These are phyloP conservation scores for Cystobasidium onofrii DNA, from an alignment of 768 basidiomycete species.

Conservation along the genomic window DNA sequence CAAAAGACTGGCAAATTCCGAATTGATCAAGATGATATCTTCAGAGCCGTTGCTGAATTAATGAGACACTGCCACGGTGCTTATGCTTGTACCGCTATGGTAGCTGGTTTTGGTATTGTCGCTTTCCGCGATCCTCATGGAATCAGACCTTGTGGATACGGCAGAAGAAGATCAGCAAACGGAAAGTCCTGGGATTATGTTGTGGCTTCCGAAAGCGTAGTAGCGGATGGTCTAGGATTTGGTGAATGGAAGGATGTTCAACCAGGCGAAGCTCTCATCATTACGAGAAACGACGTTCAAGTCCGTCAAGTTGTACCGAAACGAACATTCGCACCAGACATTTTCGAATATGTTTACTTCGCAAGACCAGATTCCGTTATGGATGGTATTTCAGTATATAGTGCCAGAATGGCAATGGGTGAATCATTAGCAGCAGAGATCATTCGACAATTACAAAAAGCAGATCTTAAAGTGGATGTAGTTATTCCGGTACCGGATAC, in stretches of 20 bases:
- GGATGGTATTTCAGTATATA: conserved; percentile 93
- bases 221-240: conserved; percentile 88
- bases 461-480: conserved; percentile 72
- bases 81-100: conserved; percentile 97
- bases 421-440: conserved; percentile 87
- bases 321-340: conserved; percentile 83
- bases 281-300: conserved; percentile 69
- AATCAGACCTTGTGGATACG: conserved; percentile 86
- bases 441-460: conserved; percentile 59
- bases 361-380: conserved; percentile 95
- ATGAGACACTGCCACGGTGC: conserved; percentile 84
- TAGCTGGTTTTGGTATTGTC: conserved; percentile 96
- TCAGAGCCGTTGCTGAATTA: conserved; percentile 80
- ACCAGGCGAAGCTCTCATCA: conserved; percentile 91
- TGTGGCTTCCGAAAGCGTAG: conserved; percentile 89
- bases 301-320: conserved; percentile 63
- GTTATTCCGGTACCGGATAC: conserved; percentile 98
- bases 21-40: conserved; percentile 99
- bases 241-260: conserved; percentile 85
- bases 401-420: conserved; percentile 99
- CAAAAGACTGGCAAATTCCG: conserved; percentile 96
- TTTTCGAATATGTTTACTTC: conserved; percentile 98
- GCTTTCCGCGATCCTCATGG: conserved; percentile 98
- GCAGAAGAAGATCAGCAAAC: conserved; percentile 51
- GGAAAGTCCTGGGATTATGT: conserved; percentile 60